phyloP scores from a whole-genome alignment of 495 filamentous ascomycete genomes.

The Elasticomyces elasticus region DNA sequence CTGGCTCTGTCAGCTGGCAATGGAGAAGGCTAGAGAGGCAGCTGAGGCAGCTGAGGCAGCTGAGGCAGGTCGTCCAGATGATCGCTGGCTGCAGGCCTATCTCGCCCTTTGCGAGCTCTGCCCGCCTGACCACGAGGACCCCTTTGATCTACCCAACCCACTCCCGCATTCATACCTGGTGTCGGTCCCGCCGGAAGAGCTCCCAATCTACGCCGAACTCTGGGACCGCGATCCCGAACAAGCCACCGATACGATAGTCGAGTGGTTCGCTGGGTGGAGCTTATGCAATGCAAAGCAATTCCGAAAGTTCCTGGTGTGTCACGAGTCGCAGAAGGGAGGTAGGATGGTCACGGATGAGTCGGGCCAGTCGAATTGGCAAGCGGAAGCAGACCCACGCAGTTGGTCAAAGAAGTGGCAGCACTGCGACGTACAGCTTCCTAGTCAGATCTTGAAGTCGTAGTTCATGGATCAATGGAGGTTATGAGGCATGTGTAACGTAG shows the following conservation, averaged over 20 bases:
- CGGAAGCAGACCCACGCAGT: conserved; percentile 4
- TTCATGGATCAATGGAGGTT: no score
- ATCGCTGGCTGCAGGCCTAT: conserved; percentile 4
- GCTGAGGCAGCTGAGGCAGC: no score
- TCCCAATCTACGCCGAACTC: conserved; percentile 9
- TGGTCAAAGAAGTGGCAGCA: conserved; percentile 18
- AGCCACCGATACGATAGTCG: conserved; percentile 15
- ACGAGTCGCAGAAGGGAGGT: conserved; percentile 5
- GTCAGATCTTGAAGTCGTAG: no score
- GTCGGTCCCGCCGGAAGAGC: conserved; percentile 3
- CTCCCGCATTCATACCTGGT: conserved; percentile 9
- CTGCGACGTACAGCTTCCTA: conserved; percentile 7
- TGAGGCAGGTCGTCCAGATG: no score
- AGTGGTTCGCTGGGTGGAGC: conserved; percentile 17
- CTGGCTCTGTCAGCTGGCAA: conserved; percentile 10
- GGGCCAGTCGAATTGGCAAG: background rate
- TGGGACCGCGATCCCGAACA: conserved; percentile 9
- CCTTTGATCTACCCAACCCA: conserved; percentile 7
- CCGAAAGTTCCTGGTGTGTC: conserved; percentile 18
- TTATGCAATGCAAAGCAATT: background rate
- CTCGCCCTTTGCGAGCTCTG: conserved; percentile 10
- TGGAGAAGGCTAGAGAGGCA: background rate
- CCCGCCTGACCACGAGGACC: conserved; percentile 11
- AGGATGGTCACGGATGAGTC: conserved; percentile 1
- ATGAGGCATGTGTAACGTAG: no score